Conservation (phyloP, 208 protist genomes). For the Angomonas desouzai region DNA sequence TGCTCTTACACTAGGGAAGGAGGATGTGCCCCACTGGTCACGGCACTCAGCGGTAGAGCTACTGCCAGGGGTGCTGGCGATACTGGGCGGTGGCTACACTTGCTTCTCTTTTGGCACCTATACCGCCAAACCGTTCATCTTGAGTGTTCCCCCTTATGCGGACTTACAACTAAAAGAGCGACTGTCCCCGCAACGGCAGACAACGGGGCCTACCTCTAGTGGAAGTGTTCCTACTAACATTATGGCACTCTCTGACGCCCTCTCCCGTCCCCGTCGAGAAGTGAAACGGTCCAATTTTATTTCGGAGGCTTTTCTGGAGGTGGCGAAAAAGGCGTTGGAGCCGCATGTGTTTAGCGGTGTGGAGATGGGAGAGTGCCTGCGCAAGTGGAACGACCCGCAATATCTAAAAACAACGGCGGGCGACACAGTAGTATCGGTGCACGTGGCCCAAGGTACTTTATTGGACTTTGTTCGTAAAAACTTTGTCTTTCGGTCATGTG, state of each 20-base stretch:
- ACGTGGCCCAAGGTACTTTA: constrained; percentile 48
- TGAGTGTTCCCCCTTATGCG: constrained; percentile 30
- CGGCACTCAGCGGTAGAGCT: constrained; percentile 61
- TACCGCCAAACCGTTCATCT: constrained; percentile 46
- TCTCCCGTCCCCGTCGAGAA: neutral
- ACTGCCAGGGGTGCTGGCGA: constrained; percentile 47
- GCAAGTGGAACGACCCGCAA: constrained; percentile 35
- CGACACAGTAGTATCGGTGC: constrained; percentile 64
- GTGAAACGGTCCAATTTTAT: neutral
- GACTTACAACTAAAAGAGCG: neutral
- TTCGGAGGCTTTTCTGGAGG: constrained; percentile 31
- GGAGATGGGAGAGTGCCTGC: constrained; percentile 53
- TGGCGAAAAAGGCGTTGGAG: constrained; percentile 18
- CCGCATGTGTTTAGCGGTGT: constrained; percentile 73
- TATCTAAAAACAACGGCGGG: constrained; percentile 60
- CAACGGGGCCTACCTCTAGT: too few species aligned
- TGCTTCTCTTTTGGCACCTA: constrained; percentile 91
- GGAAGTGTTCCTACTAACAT: too few species aligned
- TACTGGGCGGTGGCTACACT: constrained; percentile 79
- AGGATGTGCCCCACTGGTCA: constrained; percentile 54
- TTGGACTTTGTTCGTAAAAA: constrained; percentile 93
- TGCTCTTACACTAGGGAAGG: neutral
- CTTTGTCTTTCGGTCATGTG: constrained; percentile 80
- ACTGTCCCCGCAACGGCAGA: neutral
- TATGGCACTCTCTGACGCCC: neutral